Evolutionary conservation across 2,329 filamentous ascomycete genomes (phyloP).

Genomic region (Alternaria panax): DNA sequence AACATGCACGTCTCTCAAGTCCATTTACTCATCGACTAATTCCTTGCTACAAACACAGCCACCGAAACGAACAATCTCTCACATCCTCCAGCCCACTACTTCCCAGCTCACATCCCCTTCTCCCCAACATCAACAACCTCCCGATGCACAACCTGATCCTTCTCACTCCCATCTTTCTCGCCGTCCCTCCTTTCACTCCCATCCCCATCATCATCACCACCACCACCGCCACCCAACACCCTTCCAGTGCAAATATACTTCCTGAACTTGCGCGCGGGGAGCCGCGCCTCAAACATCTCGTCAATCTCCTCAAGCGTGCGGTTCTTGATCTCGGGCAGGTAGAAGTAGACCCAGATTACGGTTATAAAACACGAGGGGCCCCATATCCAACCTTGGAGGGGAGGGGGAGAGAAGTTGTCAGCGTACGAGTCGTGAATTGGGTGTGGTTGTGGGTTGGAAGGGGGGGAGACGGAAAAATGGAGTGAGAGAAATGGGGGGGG

Average conservation of each 20-base stretch:
- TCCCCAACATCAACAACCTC: slow-evolving; percentile 15
- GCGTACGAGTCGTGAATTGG: no score
- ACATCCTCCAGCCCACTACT: background rate
- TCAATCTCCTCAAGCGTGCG: slow-evolving; percentile 45
- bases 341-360: slow-evolving; percentile 44
- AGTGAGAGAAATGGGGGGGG: no score
- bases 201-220: slow-evolving; percentile 20
- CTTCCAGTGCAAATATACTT: slow-evolving; percentile 41
- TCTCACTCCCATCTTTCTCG: slow-evolving; percentile 19
- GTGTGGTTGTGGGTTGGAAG: no score
- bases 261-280: slow-evolving; percentile 41
- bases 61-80: background rate
- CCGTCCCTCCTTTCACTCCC: slow-evolving; percentile 15
- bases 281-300: slow-evolving; percentile 44
- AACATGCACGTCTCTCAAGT: background rate
- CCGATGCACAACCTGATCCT: slow-evolving; percentile 21
- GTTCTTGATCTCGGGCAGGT: slow-evolving; percentile 51
- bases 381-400: slow-evolving; percentile 49
- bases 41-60: background rate
- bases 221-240: slow-evolving; percentile 18
- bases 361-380: slow-evolving; percentile 50
- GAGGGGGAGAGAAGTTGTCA: no score
- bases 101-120: slow-evolving; percentile 5
- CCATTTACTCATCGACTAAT: background rate
- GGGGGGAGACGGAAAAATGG: background rate